Conservation (phyloP, 371 early-diverging fungal genomes). For the Umbelopsis sp. region DNA sequence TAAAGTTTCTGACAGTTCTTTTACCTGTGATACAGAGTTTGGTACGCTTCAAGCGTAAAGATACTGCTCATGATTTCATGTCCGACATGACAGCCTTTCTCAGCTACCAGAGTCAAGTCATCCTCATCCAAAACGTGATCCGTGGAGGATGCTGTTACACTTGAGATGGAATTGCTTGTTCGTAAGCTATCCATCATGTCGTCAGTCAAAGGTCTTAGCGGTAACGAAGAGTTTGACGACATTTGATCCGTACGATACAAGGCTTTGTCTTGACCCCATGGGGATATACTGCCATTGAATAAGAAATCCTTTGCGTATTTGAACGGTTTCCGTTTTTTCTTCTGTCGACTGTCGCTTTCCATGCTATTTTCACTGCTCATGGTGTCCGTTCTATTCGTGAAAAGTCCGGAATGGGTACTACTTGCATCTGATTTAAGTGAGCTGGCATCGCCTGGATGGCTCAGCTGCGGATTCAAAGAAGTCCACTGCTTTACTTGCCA, state of each 20-base stretch:
- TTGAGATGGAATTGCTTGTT: background rate
- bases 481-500: background rate
- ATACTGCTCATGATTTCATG: background rate
- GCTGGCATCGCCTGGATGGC: background rate
- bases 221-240: background rate
- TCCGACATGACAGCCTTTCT: slow-evolving; percentile 3
- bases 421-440: background rate
- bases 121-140: background rate
- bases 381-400: background rate
- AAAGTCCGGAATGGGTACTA: background rate
- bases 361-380: slow-evolving; percentile 3
- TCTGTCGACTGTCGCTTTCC: background rate
- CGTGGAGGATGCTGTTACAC: background rate
- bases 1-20: background rate
- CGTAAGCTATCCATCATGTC: background rate
- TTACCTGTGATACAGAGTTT: slow-evolving; percentile 1
- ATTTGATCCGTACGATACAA: background rate
- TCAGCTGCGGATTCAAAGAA: background rate
- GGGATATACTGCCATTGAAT: background rate
- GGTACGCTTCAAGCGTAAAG: background rate
- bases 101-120: background rate
- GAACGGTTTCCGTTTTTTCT: slow-evolving; percentile 2
- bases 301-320: background rate
- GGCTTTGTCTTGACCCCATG: background rate
- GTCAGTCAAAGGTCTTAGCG: background rate